Evolutionary conservation across 257 asterid genomes (phyloP).

Genomic region (Nicotiana benthamiana): DNA sequence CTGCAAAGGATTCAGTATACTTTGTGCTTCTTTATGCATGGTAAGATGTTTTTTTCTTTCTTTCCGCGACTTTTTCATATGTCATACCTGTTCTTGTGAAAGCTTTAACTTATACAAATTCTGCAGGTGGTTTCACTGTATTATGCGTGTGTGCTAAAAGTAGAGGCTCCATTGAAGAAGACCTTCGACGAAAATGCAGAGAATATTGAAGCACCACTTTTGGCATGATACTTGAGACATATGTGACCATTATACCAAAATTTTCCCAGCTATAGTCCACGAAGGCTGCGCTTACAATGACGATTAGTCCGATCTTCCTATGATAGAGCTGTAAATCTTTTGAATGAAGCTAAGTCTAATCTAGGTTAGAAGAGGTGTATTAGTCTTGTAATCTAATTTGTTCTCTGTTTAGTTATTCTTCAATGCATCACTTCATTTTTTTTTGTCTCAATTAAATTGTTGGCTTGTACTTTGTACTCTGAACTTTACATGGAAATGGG

Average conservation of each 20-base stretch:
- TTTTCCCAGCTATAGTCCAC: not conserved
- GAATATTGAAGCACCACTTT: slow-evolving; percentile 60
- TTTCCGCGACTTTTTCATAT: not conserved
- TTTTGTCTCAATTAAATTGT: not conserved
- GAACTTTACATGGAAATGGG: not conserved
- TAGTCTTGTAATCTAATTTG: not conserved
- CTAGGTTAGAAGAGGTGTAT: not conserved
- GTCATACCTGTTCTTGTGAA: not conserved
- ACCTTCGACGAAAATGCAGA: slow-evolving; percentile 22
- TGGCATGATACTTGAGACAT: slow-evolving; percentile 23
- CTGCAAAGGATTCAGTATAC: slow-evolving; percentile 90
- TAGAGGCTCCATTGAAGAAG: slow-evolving; percentile 30
- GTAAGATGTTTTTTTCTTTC: slow-evolving; percentile 26
- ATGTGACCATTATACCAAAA: not conserved
- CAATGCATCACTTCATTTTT: not conserved
- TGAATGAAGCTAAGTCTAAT: not conserved
- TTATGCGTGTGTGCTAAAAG: slow-evolving; percentile 53
- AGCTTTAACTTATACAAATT: not conserved
- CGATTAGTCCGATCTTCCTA: not conserved
- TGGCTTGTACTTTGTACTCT: not conserved
- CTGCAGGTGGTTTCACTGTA: slow-evolving; percentile 49
- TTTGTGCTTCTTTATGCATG: slow-evolving; percentile 71
- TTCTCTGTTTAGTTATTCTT: not conserved
- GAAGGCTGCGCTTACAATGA: not conserved
- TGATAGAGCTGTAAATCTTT: not conserved